Evolutionary conservation across 352 stramenopile species (phyloP), one percentile per base, ranked within the genome.

Genomic region (Peronospora farinosa): DNA sequence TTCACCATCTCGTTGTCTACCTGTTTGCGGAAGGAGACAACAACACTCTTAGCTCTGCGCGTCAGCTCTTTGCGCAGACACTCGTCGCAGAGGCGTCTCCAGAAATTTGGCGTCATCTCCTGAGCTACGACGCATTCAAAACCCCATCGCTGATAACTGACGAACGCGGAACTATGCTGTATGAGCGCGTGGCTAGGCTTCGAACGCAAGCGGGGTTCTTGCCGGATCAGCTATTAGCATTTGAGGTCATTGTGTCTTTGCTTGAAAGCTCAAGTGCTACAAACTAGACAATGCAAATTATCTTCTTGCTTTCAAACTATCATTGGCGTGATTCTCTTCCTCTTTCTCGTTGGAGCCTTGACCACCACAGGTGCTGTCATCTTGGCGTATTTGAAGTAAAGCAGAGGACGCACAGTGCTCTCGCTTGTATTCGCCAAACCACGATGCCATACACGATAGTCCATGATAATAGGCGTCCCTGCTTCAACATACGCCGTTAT

Each of bases 381-480:
- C 15, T 65, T 71, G 0, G 60, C 42, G 51, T 88, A 86, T 53
- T 88, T 87, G 44, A 86, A 85, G 52, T 90, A 90, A 5, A 88
- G 60, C 50, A 86, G 52, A 41, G 78, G 75, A 7, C 74, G 70
- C 28, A 84, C 25, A 35, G 48, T 76, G 28, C 38, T 47, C 2
- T 66, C 57, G 13, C 63, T 77, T 21, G 55, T 57, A 47, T 90
- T 90, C 2, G 72, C 68, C 3, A 69, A 39, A 10, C 78, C 78
- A 12, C 78, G 78, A 33, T 90, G 78, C 78, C 78, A 90, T 15
- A 88, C 70, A 17, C 78, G 72, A 35, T 90, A 90, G 69, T 90
- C 78, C 78, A 89, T 90, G 42, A 80, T 32, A 1, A 88, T 38
- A 0, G 77, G 74, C 23, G 72, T 88, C 5, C 77, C 77, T 1